These are phyloP conservation scores for Taiozyma sp. DNA, from an alignment of 1,139 yeast genomes.

Conservation along the genomic window DNA sequence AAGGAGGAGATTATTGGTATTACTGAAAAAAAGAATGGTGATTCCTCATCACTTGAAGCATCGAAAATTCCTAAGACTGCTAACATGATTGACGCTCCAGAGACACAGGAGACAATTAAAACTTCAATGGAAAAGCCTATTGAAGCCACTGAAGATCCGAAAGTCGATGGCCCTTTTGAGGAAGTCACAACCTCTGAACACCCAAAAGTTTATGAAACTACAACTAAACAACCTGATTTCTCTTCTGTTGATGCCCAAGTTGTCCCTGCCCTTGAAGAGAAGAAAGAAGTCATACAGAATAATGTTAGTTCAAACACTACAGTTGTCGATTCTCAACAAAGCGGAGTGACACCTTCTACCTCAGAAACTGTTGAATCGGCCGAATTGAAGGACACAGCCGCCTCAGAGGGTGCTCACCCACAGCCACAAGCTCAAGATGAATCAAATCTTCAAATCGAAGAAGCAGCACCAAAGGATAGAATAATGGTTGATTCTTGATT, in stretches of 20 bases:
- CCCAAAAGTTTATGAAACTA: not conserved
- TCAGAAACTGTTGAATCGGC: not conserved
- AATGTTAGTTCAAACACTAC: not conserved
- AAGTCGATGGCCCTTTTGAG: not conserved
- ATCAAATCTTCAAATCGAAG: not conserved
- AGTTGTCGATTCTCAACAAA: not conserved
- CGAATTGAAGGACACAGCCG: not conserved
- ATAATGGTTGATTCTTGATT: too few species aligned
- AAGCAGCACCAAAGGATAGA: not conserved
- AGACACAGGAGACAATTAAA: too few species aligned
- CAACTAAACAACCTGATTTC: not conserved
- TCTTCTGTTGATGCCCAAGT: not conserved
- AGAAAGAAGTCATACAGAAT: too few species aligned
- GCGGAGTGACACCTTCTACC: not conserved
- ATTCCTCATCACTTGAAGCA: not conserved
- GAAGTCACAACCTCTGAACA: not conserved
- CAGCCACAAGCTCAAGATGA: not conserved
- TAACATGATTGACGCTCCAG: too few species aligned
- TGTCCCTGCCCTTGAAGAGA: not conserved
- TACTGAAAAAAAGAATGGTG: not conserved
- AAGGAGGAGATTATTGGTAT: not conserved
- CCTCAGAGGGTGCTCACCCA: not conserved
- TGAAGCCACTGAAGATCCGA: not conserved
- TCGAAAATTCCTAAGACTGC: not conserved
- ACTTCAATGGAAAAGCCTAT: not conserved